Evolutionary conservation across 192 early-diverging fungal genomes (phyloP), one percentile per base, ranked within the genome.

Genomic region (Umbelopsis vinacea): DNA sequence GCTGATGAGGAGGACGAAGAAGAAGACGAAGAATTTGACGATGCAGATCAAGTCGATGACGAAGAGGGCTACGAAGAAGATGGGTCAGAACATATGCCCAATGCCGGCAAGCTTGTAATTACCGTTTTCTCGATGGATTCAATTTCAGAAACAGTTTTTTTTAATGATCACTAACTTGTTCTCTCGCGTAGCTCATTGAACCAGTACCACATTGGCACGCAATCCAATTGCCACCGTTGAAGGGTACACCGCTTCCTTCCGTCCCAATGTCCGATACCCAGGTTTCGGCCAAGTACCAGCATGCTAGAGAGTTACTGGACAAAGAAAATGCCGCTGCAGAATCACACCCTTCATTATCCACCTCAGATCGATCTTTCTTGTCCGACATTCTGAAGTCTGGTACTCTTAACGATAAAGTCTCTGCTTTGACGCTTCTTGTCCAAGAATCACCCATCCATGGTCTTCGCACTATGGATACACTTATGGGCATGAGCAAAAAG

Each of bases 361-460:
- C 89, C 4, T 90, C 94, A 22, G 95, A 99, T 84, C 85, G 86
- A 66, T 88, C 87, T 46, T 99, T 98, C 79, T 86, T 97, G 17
- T 82, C 91, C 21, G 94, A 92, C 52, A 93, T 99, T 43, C 81
- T 99, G 78, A 80, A 89, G 52, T 94, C 93, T 35, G 97, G 97
- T 80, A 99, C 97, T 21, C 79, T 94, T 48, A 93, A 90, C 47
- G 97, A 99, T 87, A 92, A 92, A 71, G 89, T 98, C 29, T 96
- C 96, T 21, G 96, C 96, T 22, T 78, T 99, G 67, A 96, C 96
- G 2, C 85, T 99, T 57, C 79, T 98, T 24, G 85, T 97, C 38
- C 95, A 97, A 74, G 94, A 95, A 74, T 95, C 94, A 8, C 96
- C 97, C 4, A 55, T 97, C 19, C 97, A 99, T 76, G 87, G 83